Evolutionary conservation across 2,329 filamentous ascomycete species (phyloP).

Genomic region (Paraphoma sp.): DNA sequence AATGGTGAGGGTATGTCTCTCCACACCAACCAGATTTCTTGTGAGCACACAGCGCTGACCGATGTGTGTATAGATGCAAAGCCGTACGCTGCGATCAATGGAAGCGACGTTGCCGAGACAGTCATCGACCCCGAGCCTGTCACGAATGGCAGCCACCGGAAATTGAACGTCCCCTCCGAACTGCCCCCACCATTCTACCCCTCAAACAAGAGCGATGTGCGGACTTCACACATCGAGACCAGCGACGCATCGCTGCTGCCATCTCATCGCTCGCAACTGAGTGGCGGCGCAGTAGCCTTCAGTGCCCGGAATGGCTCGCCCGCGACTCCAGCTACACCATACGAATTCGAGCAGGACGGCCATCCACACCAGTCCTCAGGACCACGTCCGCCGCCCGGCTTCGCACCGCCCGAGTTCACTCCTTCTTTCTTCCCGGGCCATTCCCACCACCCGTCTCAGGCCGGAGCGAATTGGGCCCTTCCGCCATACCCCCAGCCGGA

Average conservation of each 20-base stretch:
- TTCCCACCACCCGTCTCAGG: constrained; percentile 43
- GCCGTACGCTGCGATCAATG: constrained; percentile 9
- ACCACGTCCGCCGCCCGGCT: constrained; percentile 41
- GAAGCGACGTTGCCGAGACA: constrained; percentile 3
- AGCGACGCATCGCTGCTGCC: constrained; percentile 12
- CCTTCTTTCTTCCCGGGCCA: constrained; percentile 42
- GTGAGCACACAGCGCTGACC: neutral
- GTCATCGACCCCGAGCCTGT: constrained; percentile 16
- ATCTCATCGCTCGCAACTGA: constrained; percentile 32
- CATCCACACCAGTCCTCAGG: constrained; percentile 25
- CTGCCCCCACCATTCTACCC: constrained; percentile 48
- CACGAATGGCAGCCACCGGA: constrained; percentile 29
- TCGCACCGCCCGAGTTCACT: constrained; percentile 36
- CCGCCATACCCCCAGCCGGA: constrained; percentile 38
- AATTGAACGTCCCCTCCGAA: constrained; percentile 30
- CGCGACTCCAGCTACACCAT: constrained; percentile 45
- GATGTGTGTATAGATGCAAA: neutral
- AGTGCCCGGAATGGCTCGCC: constrained; percentile 47
- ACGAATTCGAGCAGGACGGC: constrained; percentile 25
- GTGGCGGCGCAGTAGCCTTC: constrained; percentile 48
- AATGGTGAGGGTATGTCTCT: constrained; percentile 28
- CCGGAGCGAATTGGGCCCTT: constrained; percentile 38
- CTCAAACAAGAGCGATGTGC: constrained; percentile 28
- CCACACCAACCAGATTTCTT: neutral
- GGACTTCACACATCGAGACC: constrained; percentile 30